Evolutionary conservation across 306 rosid genomes (phyloP).

Genomic region (Gynostemma pentaphyllum): DNA sequence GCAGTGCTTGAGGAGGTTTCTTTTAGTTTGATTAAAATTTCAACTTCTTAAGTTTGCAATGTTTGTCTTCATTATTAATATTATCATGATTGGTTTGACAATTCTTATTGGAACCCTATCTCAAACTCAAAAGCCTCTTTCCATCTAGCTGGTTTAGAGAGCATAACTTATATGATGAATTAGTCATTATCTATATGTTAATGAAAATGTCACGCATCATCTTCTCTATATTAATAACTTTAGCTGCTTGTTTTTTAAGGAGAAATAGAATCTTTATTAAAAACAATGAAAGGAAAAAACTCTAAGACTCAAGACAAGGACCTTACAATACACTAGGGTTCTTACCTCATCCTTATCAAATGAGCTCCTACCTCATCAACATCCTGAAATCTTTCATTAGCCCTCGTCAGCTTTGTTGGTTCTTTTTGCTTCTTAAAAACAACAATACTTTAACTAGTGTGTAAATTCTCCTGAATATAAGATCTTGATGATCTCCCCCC

Average conservation of each 20-base stretch:
- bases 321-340: no score
- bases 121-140: neutral
- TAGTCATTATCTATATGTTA: neutral
- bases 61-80: neutral
- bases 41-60: neutral
- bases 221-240: neutral
- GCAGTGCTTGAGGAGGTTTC: slow-evolving; percentile 98
- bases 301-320: no score
- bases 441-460: neutral
- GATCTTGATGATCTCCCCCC: neutral
- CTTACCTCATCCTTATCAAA: no score
- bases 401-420: no score
- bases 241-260: no score
- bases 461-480: neutral
- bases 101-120: neutral
- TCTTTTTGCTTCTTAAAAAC: no score
- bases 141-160: neutral
- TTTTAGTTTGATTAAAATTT: slow-evolving; percentile 2
- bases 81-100: neutral
- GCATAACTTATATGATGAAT: neutral
- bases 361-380: no score
- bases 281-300: no score
- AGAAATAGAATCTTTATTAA: no score
- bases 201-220: neutral
- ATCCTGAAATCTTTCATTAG: no score